phyloP scores from a whole-genome alignment of 2,329 filamentous ascomycete species.

The Pseudocercospora fuligena region DNA sequence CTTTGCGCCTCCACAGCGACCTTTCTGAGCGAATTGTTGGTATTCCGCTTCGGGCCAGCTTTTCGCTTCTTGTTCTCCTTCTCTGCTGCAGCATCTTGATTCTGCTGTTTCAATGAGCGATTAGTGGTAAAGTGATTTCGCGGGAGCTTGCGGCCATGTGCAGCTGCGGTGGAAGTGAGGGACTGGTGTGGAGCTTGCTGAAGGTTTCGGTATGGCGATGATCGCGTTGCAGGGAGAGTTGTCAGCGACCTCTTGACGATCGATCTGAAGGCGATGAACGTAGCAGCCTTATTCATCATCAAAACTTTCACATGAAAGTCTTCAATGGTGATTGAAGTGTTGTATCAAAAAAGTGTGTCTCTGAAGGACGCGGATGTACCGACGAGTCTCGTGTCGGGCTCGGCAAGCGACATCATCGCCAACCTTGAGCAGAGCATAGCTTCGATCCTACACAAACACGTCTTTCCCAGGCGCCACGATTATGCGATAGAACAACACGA shows the following conservation, averaged over 20 bases:
- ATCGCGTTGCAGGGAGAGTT: slow-evolving; percentile 27
- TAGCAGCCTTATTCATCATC: slow-evolving; percentile 28
- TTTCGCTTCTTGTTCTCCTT: slow-evolving; percentile 49
- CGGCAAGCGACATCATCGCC: slow-evolving; percentile 10
- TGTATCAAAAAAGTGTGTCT: not conserved
- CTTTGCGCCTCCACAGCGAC: slow-evolving; percentile 79
- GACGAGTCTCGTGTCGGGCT: not conserved
- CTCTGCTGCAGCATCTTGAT: slow-evolving; percentile 13
- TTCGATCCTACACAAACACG: not conserved
- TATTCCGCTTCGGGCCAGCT: slow-evolving; percentile 52
- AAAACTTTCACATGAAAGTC: not conserved
- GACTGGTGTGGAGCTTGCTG: slow-evolving; percentile 25
- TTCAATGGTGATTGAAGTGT: not conserved
- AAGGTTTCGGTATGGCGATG: slow-evolving; percentile 24
- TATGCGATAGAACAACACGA: slow-evolving; percentile 1
- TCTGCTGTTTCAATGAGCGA: slow-evolving; percentile 27
- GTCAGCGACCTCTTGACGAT: slow-evolving; percentile 34
- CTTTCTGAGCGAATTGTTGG: slow-evolving; percentile 77
- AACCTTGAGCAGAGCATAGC: not conserved
- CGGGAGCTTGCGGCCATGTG: slow-evolving; percentile 27
- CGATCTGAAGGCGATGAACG: slow-evolving; percentile 37
- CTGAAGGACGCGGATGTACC: not conserved
- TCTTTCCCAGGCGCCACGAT: not conserved
- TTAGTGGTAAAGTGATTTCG: slow-evolving; percentile 36
- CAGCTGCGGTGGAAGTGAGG: slow-evolving; percentile 29